A percentile compares a stretch with the other conserved stretches of the same genome.
Conservation (phyloP, 2,329 filamentous ascomycete genomes). For the Diaporthe citri region DNA sequence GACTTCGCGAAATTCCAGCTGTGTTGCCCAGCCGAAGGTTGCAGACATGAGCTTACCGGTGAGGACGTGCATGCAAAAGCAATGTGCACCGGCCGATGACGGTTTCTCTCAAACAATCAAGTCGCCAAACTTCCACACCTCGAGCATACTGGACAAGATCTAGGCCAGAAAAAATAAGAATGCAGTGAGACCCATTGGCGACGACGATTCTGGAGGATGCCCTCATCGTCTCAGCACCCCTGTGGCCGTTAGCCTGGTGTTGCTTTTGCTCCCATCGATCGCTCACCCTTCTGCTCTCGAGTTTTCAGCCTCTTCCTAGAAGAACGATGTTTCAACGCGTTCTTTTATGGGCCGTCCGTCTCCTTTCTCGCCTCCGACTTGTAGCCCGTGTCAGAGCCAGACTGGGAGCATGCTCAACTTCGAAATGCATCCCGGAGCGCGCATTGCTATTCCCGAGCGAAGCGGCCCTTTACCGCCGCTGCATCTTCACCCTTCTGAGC, state of each 20-base stretch:
- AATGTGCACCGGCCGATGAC: slow-evolving; percentile 8
- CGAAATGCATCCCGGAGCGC: slow-evolving; percentile 6
- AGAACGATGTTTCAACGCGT: slow-evolving; percentile 8
- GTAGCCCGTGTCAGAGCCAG: slow-evolving; percentile 16
- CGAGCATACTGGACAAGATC: background rate
- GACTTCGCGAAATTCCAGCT: background rate
- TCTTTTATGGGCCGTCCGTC: background rate
- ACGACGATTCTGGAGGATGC: slow-evolving; percentile 4
- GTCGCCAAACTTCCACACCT: background rate
- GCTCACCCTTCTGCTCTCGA: background rate
- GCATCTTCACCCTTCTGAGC: background rate
- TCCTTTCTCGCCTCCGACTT: background rate
- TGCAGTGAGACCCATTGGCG: slow-evolving; percentile 7
- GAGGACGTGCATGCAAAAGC: slow-evolving; percentile 24
- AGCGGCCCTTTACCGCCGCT: slow-evolving; percentile 11
- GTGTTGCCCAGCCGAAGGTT: slow-evolving; percentile 9
- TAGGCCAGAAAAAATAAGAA: slow-evolving; percentile 23
- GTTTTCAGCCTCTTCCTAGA: background rate
- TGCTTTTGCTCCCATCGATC: slow-evolving; percentile 4
- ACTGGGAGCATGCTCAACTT: background rate
- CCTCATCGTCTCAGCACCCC: slow-evolving; percentile 12
- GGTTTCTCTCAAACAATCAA: background rate
- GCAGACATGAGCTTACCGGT: slow-evolving; percentile 14
- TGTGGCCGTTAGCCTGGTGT: slow-evolving; percentile 1
- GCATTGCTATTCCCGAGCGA: background rate